Evolutionary conservation across 768 basidiomycete genomes (phyloP).

Genomic region (Pleurotus tuber-regium): DNA sequence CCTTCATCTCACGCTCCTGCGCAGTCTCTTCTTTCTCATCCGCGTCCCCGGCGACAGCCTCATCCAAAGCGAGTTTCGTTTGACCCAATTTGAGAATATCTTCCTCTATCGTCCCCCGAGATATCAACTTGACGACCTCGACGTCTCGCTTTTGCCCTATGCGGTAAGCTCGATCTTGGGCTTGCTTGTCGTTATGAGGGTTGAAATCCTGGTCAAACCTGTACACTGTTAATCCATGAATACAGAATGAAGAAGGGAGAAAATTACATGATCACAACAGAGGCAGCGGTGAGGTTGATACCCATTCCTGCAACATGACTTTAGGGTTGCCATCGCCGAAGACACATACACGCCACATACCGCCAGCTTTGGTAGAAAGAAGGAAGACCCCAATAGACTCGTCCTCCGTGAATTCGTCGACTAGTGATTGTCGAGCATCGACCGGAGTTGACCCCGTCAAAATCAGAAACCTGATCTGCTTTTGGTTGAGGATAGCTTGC

Average conservation of each 20-base stretch:
- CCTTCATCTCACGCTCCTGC: conserved; percentile 81
- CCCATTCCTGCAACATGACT: conserved; percentile 62
- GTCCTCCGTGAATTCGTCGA: conserved; percentile 94
- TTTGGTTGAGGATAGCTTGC: conserved; percentile 73
- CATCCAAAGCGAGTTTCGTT: conserved; percentile 89
- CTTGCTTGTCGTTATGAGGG: conserved; percentile 96
- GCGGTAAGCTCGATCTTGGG: conserved; percentile 95
- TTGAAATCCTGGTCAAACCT: conserved; percentile 99
- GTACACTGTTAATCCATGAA: background rate
- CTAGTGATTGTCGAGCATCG: conserved; percentile 87
- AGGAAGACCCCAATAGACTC: conserved; percentile 85
- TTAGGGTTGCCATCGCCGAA: background rate
- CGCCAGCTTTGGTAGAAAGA: conserved; percentile 89
- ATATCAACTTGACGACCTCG: conserved; percentile 92
- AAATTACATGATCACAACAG: conserved; percentile 86
- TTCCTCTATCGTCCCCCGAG: conserved; percentile 91
- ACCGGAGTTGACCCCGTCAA: conserved; percentile 94
- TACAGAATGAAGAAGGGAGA: conserved; percentile 3
- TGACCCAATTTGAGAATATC: conserved; percentile 89
- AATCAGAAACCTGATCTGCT: conserved; percentile 71
- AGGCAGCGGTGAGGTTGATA: conserved; percentile 94
- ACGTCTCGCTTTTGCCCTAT: conserved; percentile 95
- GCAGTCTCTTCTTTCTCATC: conserved; percentile 62
- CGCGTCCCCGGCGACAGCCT: conserved; percentile 85
- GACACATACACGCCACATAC: conserved; percentile 20